phyloP scores from a whole-genome alignment of 1,139 yeast genomes.

The Geotrichum fermentans region DNA sequence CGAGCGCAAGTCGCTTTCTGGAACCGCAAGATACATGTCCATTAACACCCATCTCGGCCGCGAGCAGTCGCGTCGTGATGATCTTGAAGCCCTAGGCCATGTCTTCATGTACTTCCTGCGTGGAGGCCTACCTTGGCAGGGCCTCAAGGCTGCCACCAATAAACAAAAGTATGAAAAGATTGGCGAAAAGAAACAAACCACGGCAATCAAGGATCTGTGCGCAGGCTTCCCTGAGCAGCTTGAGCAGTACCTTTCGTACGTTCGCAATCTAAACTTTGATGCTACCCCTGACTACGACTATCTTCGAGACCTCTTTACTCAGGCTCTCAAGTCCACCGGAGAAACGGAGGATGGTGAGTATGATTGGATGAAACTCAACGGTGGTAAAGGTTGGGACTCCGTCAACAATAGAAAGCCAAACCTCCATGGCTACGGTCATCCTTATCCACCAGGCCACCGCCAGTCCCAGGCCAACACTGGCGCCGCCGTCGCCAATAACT shows the following conservation, averaged over 20 bases:
- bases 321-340: conserved; percentile 65
- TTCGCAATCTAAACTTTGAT: conserved; percentile 79
- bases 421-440: conserved; percentile 83
- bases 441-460: conserved; percentile 45
- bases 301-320: conserved; percentile 67
- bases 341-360: conserved; percentile 78
- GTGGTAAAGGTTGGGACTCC: conserved; percentile 90
- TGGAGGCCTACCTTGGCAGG: conserved; percentile 98
- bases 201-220: conserved; percentile 72
- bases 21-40: conserved; percentile 97
- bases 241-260: conserved; percentile 79
- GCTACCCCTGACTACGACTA: conserved; percentile 94
- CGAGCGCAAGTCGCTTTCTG: conserved; percentile 88
- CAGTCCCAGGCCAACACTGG: neutral
- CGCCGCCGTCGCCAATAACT: conserved; percentile 2
- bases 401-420: conserved; percentile 79
- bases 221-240: conserved; percentile 81
- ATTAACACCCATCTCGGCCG: conserved; percentile 95
- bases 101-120: conserved; percentile 89
- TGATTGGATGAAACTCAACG: conserved; percentile 92
- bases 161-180: conserved; percentile 94
- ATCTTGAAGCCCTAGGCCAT: conserved; percentile 91
- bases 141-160: conserved; percentile 95
- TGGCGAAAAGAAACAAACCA: conserved; percentile 88
- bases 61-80: conserved; percentile 94